Evolutionary conservation across 2,329 filamentous ascomycete genomes (phyloP).

Genomic region (Calonectria montana): DNA sequence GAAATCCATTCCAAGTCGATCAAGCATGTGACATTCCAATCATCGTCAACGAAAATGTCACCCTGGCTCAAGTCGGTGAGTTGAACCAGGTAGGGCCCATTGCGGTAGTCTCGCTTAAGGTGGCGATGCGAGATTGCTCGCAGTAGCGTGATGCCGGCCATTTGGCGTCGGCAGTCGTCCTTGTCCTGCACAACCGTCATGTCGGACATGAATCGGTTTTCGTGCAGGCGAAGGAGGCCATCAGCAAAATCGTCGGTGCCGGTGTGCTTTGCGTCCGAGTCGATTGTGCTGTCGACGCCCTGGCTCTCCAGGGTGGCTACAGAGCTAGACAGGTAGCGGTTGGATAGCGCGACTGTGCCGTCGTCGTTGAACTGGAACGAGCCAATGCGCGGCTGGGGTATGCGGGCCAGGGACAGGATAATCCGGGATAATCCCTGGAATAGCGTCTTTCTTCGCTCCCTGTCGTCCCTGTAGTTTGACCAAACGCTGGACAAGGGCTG

Average conservation of each 20-base stretch:
- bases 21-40: constrained; percentile 47
- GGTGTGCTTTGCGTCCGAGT: background rate
- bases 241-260: constrained; percentile 1
- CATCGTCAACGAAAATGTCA: constrained; percentile 48
- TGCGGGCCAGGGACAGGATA: background rate
- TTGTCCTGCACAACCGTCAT: background rate
- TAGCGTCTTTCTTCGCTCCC: background rate
- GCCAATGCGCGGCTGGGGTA: constrained; percentile 5
- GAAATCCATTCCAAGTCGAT: constrained; percentile 50
- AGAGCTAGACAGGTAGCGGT: background rate
- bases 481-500: constrained; percentile 1
- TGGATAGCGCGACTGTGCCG: background rate
- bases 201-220: background rate
- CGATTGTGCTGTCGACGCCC: background rate
- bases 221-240: background rate
- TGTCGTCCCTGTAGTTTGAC: background rate
- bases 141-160: background rate
- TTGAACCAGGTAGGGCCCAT: constrained; percentile 44
- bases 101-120: background rate
- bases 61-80: constrained; percentile 46
- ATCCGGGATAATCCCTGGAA: constrained; percentile 2
- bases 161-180: background rate
- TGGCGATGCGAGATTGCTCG: background rate
- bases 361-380: constrained; percentile 10
- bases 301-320: background rate